Evolutionary conservation across 2,329 filamentous ascomycete genomes (phyloP).

Genomic region (Venturia oleaginea): DNA sequence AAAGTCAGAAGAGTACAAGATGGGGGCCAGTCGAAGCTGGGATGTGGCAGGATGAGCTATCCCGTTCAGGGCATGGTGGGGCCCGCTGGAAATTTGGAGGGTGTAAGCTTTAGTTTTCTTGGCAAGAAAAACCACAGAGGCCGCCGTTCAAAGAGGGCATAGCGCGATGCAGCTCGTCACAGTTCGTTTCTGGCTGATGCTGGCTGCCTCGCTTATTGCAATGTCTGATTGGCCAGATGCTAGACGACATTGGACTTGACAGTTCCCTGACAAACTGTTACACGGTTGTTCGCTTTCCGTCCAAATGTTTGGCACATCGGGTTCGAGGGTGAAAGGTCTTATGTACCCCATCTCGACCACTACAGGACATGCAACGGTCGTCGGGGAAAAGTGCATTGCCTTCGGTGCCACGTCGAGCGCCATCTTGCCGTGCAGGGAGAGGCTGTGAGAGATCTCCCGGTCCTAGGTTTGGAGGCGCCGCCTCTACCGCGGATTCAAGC

Average conservation of each 20-base stretch:
- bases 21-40: not conserved
- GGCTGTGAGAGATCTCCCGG: not conserved
- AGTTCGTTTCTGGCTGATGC: not conserved
- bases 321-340: not conserved
- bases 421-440: not conserved
- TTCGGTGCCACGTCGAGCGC: not conserved
- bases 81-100: not conserved
- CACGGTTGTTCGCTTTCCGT: conserved; percentile 6
- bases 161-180: conserved; percentile 1
- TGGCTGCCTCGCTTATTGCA: not conserved
- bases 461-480: not conserved
- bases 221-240: not conserved
- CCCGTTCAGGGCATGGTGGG: not conserved
- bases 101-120: conserved; percentile 1
- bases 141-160: not conserved
- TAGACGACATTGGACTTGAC: not conserved
- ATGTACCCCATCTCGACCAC: not conserved
- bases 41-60: not conserved
- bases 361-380: not conserved
- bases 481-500: conserved; percentile 4
- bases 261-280: conserved; percentile 1
- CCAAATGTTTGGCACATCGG: not conserved
- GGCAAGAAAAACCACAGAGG: conserved; percentile 7
- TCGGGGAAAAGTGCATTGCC: conserved; percentile 1
- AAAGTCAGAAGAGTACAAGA: not conserved